Percentiles rank a stretch among this genome's conserved stretches.
phyloP scores from a whole-genome alignment of 2,329 filamentous ascomycete genomes.

The Trichoderma brevicompactum region DNA sequence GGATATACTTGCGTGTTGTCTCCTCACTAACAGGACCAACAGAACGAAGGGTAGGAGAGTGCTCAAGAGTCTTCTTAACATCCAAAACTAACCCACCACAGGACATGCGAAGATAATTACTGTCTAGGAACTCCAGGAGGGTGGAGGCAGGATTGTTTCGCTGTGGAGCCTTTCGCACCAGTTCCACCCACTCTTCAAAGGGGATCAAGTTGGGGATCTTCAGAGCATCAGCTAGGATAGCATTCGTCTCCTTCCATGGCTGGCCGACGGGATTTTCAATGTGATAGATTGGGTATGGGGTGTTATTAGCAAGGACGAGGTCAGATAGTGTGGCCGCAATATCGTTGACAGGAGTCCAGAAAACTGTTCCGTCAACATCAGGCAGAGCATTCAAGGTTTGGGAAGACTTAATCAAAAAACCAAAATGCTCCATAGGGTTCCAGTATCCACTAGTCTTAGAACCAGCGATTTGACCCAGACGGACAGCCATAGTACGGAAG shows the following conservation, averaged over 20 bases:
- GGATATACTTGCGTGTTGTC: not conserved
- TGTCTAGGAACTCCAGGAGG: constrained; percentile 28
- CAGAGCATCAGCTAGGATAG: constrained; percentile 25
- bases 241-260: constrained; percentile 31
- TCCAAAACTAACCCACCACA: constrained; percentile 31
- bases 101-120: constrained; percentile 30
- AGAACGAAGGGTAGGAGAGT: constrained; percentile 16
- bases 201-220: constrained; percentile 22
- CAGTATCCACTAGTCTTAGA: constrained; percentile 55
- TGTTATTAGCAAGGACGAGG: too few relatives aligned
- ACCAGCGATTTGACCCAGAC: constrained; percentile 59
- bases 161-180: not conserved
- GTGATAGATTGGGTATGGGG: constrained; percentile 32
- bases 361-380: constrained; percentile 45
- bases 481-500: constrained; percentile 51
- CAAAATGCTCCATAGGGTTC: constrained; percentile 58
- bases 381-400: constrained; percentile 51
- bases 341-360: constrained; percentile 53
- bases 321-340: constrained; percentile 31
- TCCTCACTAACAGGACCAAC: not conserved
- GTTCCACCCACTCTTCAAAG: not conserved
- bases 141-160: not conserved
- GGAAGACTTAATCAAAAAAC: constrained; percentile 54
- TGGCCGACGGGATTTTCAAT: constrained; percentile 35
- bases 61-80: constrained; percentile 26